Percentiles rank a stretch among this genome's conserved stretches.
These are phyloP conservation scores for Phytophthora nicotianae DNA, from an alignment of 352 stramenopile species.

Conservation along the genomic window DNA sequence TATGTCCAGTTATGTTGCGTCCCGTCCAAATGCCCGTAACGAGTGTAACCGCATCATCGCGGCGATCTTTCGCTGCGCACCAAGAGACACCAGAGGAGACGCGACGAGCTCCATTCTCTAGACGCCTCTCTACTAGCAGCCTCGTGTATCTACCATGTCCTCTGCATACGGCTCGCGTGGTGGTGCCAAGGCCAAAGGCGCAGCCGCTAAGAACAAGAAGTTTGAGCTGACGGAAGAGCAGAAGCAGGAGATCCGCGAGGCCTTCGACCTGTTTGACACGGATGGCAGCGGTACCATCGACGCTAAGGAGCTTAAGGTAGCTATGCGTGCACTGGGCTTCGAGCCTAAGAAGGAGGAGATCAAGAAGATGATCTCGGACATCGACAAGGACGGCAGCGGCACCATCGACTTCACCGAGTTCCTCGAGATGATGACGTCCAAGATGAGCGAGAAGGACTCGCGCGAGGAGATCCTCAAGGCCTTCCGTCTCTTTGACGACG, in stretches of 20 bases:
- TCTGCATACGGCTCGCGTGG: slow-evolving; percentile 69
- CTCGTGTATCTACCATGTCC: slow-evolving; percentile 46
- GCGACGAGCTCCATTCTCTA: not conserved
- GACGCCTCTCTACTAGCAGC: not conserved
- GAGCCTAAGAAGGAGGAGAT: slow-evolving; percentile 98
- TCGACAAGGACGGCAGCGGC: slow-evolving; percentile 94
- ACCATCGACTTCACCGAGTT: slow-evolving; percentile 98
- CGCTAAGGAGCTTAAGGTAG: slow-evolving; percentile 95
- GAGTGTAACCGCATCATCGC: not conserved
- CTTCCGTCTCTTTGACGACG: slow-evolving; percentile 98
- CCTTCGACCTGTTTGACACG: slow-evolving; percentile 98
- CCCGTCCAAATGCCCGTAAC: not conserved
- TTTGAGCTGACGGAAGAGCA: slow-evolving; percentile 93
- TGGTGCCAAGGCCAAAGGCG: slow-evolving; percentile 69
- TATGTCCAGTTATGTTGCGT: not conserved
- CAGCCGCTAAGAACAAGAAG: slow-evolving; percentile 82
- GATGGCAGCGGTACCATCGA: slow-evolving; percentile 95
- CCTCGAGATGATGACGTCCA: slow-evolving; percentile 97
- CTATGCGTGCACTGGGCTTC: slow-evolving; percentile 96
- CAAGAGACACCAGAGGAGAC: slow-evolving; percentile 12
- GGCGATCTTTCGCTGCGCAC: slow-evolving; percentile 25
- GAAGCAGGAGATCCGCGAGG: slow-evolving; percentile 95
- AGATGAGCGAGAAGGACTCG: slow-evolving; percentile 97
- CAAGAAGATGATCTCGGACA: slow-evolving; percentile 97
- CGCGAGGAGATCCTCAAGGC: slow-evolving; percentile 97